phyloP scores from a whole-genome alignment of 2,329 filamentous ascomycete genomes.

The Ascocoryne sarcoides region DNA sequence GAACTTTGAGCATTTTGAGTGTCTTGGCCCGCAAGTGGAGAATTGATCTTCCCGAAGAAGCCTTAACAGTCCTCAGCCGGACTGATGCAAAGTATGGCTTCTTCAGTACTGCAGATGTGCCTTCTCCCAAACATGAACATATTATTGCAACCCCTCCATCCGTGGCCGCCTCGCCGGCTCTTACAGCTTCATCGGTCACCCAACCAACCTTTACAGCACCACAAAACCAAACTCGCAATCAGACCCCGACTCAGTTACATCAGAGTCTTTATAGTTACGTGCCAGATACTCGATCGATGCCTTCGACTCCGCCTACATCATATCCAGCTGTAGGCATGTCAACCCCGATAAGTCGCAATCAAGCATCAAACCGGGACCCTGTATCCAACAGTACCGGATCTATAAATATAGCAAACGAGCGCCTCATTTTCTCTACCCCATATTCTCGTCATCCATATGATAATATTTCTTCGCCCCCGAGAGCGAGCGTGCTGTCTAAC shows the following conservation, averaged over 20 bases:
- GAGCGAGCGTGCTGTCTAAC: slow-evolving; percentile 5
- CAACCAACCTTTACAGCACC: too few species aligned
- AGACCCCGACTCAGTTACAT: slow-evolving; percentile 22
- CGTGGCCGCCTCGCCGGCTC: slow-evolving; percentile 16
- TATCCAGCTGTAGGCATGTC: slow-evolving; percentile 2
- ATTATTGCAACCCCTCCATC: slow-evolving; percentile 19
- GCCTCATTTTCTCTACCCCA: slow-evolving; percentile 16
- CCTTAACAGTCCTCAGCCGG: slow-evolving; percentile 62
- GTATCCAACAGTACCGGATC: slow-evolving; percentile 8
- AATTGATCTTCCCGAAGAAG: slow-evolving; percentile 78
- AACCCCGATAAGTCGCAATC: slow-evolving; percentile 2
- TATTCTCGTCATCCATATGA: slow-evolving; percentile 12
- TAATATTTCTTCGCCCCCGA: slow-evolving; percentile 7
- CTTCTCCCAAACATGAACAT: slow-evolving; percentile 27
- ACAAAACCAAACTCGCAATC: slow-evolving; percentile 10
- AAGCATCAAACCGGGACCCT: background rate
- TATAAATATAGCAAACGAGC: slow-evolving; percentile 10
- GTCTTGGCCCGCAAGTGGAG: slow-evolving; percentile 84
- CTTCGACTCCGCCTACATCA: slow-evolving; percentile 1
- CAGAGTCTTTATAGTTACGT: slow-evolving; percentile 25
- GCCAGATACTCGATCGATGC: slow-evolving; percentile 7
- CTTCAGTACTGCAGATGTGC: slow-evolving; percentile 40
- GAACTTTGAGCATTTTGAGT: slow-evolving; percentile 77
- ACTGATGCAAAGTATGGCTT: slow-evolving; percentile 73
- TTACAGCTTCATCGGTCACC: background rate